Base-by-base conservation (phyloP, 2,329 filamentous ascomycete genomes). In the Colletotrichum tropicicola region DNA sequence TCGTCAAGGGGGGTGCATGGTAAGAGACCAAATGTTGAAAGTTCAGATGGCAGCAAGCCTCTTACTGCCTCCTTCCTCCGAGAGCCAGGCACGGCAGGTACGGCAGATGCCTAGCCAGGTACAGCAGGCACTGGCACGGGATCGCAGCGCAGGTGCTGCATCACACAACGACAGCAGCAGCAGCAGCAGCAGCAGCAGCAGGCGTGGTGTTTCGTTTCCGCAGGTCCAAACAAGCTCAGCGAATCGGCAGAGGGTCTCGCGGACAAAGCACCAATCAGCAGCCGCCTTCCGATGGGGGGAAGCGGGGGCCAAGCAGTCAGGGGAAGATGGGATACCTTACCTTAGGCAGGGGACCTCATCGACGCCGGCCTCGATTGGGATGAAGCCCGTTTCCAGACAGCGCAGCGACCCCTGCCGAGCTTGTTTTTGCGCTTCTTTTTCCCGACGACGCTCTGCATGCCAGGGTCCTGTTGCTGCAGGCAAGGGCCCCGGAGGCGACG, bases 161-260 rank as follows among this genome's bases (percentile, higher is more conserved):
- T 8, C n/a, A 5, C 10, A 3, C 15, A 17, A 43, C 15, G 19
- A 43, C n/a, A n/a, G n/a, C n/a, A n/a, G 19, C 8, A 43, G 39
- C 7, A n/a, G 4, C 7, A 10, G 39, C 5, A 13, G 7, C 10
- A 17, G 39, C 23, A 43, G 45, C 23, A n/a, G 32, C 21, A n/a
- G n/a, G n/a, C n/a, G n/a, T n/a, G n/a, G 52, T 66, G 63, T 66
- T 66, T 66, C 63, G 63, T 66, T 66, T 66, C 55, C 47, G 60
- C 52, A 44, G 62, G 65, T 66, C 21, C 52, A 66, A 67, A 67
- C 65, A 67, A 67, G 62, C 65, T 61, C 62, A 39, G 37, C 65
- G 51, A 67, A 67, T 67, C 61, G 57, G 56, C 35, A 52, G 35
- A 53, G 48, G 44, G 32, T 53, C 19, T 19, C 9, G 21, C 5